Base-by-base conservation (phyloP, 1,139 yeast genomes). In the Suhomyces bokatorum region DNA sequence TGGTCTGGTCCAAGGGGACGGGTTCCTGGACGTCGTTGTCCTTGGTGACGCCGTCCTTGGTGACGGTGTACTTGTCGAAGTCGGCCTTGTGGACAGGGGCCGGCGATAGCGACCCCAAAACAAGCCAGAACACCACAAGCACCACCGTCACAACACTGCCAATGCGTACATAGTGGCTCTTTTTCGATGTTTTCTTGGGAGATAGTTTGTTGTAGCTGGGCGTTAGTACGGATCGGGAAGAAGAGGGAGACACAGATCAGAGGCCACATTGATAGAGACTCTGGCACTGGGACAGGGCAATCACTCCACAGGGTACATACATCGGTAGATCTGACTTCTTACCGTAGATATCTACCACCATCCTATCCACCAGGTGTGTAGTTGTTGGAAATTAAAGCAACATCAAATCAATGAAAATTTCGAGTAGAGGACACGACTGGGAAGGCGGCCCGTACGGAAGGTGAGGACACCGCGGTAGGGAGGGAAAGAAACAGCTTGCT, bases 281-380 rank as follows among this genome's bases (percentile, higher is more conserved):
- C n/a, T n/a, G n/a, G n/a, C n/a, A n/a, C n/a, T n/a, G n/a, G n/a
- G n/a, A n/a, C n/a, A n/a, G n/a, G n/a, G n/a, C n/a, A n/a, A n/a
- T n/a, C n/a, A n/a, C n/a, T n/a, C n/a, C n/a, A n/a, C n/a, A n/a
- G 24, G 24, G 4, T 16, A 67, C 68, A 49, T 71, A 73, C 63
- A 70, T 64, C 44, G 82, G 83, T 52, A 78, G 71, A 51, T 75
- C 81, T 16, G 68, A 57, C 58, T 70, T 73, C 62, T 72, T 73
- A 38, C 71, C 70, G 49, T 63, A 66, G 36, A 65, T 58, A 50
- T 67, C 69, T 42, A 63, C 53, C 40, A 56, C 64, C 68, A 64
- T 65, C 42, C 42, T 47, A 10, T 24, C 43, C 39, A 29, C 46
- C 39, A 32, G 32, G 42, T 28, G 40, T 32, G 39, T 32, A 31